Base-by-base conservation (phyloP, 2,329 filamentous ascomycete species). In the Neonectria magnoliae region DNA sequence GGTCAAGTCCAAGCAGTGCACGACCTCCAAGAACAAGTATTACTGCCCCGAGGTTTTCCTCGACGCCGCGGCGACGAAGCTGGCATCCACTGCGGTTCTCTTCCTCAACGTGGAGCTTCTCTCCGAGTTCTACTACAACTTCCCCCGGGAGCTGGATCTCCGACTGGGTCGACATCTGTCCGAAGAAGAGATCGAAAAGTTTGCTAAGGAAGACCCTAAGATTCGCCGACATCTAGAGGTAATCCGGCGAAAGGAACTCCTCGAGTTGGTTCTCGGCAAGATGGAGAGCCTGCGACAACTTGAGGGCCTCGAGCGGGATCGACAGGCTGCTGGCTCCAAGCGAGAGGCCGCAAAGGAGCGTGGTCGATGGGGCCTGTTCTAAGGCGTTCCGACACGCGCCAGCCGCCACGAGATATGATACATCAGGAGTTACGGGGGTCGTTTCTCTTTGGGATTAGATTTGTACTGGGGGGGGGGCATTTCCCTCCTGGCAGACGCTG, bases 51-150 rank as follows among this genome's bases (percentile, higher is more conserved):
- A 99, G 77, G 88, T 99, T 16, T 99, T 99, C 83, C 88, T 99
- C n/a, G 94, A 99, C 75, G 94, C 97, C 3, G 96, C 97, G 2
- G 94, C 96, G 1, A 93, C 94, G 71, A 98, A 98, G 80, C 87
- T 99, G 53, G 97, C 95, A 3, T 91, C 93, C 2, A 99, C 96
- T 0, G 95, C 96, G 2, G 96, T 99, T 9, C 88, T 99, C 0
- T 99, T 99, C 84, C 87, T 99, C 31, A 98, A 99, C 75, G 96
- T 98, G 11, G 97, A 99, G 81, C 87, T 99, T 20, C 87, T 99
- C 18, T 95, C 93, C 2, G 97, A 99, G 76, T 99, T 98, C 78
- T 98, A 97, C 82, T 97, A 98, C 81, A 94, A 96, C 76, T 99
- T 99, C 80, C 96, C 96, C 0, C 88, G 96, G 42, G 94, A 98